Base-by-base conservation (phyloP, 2,329 filamentous ascomycete species). In the Fusarium nodosum region DNA sequence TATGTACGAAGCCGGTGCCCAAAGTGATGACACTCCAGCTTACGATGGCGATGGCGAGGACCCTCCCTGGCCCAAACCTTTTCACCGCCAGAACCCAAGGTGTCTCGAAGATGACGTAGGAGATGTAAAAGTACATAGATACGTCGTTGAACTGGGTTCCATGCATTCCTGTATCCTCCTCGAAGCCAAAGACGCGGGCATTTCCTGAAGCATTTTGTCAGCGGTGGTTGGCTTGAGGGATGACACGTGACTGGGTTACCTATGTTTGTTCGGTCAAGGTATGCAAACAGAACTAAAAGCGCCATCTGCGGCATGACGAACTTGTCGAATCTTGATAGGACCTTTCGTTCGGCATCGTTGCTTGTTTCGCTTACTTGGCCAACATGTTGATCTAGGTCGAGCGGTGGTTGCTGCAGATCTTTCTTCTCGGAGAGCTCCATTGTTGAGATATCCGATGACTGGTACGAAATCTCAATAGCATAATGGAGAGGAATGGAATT, bases 21-120 rank as follows among this genome's bases (percentile, higher is more conserved):
- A 79, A 60, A 1, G 77, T 79, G 11, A 71, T 69, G 38, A 73
- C 41, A 50, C 78, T 74, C 78, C 79, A 81, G 28, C 69, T 68
- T 10, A 79, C 60, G 13, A 80, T 76, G 1, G 79, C 74, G 0
- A 75, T 68, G 12, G 74, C 73, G 0, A 81, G 65, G 64, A 73
- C 72, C 0, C 51, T 51, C 1, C 68, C 71, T 0, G 78, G 75
- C 0, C 74, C 72, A 46, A 80, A 63, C 10, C 75, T 64, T n/a
- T 78, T 77, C 11, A 81, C 71, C 3, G 76, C 71, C 28, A 78
- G 58, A 7, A 77, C 78, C 69, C 76, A 77, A 0, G 72, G 74
- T 0, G 73, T 71, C 53, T 79, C 77, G 5, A 77, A 77, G 3
- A 76, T 55, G 10, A 80, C 76, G 56, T 79, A 79, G 7, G 77